Percentiles rank a stretch among this genome's conserved stretches.
These are phyloP conservation scores for Stevia rebaudiana DNA, from an alignment of 140 eudicot species.

Conservation along the genomic window DNA sequence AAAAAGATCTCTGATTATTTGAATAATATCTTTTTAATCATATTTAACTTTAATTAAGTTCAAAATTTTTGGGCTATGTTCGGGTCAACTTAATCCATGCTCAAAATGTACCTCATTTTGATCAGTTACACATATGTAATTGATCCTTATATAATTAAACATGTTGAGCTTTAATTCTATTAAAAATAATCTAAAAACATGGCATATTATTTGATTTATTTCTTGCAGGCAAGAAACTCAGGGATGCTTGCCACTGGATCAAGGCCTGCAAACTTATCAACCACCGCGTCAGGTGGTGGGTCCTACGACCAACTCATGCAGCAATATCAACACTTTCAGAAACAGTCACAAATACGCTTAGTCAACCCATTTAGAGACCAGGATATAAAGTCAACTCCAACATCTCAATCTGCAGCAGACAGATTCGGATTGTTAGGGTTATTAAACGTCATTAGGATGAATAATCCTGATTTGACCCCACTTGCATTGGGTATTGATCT, in stretches of 20 bases:
- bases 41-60: background rate
- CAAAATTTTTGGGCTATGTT: background rate
- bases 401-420: constrained; percentile 48
- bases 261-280: constrained; percentile 45
- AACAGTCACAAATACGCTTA: constrained; percentile 64
- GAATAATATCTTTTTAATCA: background rate
- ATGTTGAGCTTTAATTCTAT: background rate
- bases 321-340: constrained; percentile 78
- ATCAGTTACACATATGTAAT: no score
- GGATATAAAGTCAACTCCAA: constrained; percentile 53
- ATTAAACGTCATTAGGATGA: constrained; percentile 65
- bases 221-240: constrained; percentile 42
- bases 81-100: background rate
- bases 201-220: constrained; percentile 12
- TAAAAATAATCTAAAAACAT: background rate
- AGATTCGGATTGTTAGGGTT: constrained; percentile 72
- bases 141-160: no score
- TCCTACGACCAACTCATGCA: constrained; percentile 63
- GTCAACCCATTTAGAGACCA: constrained; percentile 60
- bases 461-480: constrained; percentile 65
- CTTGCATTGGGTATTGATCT: constrained; percentile 85
- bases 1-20: background rate
- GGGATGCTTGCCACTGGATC: constrained; percentile 50
- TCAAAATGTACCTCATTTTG: background rate
- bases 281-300: constrained; percentile 44